Base-by-base conservation (phyloP, 495 filamentous ascomycete genomes). In the Penicillium angulare region DNA sequence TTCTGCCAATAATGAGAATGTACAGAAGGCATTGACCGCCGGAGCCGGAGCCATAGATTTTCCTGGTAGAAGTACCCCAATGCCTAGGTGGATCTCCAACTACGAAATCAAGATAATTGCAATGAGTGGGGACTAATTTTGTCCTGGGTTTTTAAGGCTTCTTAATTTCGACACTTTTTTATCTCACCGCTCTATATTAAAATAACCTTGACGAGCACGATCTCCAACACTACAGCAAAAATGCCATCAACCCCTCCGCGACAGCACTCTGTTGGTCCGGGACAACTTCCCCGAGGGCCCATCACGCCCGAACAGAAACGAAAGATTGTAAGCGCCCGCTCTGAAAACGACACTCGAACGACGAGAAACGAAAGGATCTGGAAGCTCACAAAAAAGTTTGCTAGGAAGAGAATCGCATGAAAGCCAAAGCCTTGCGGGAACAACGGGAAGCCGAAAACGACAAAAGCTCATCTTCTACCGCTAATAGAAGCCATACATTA, bases 331-430 rank as follows among this genome's bases (percentile, higher is more conserved):
- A 60, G 74, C 71, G n/a, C 17, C 12, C 23, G 9, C 9, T 41
- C 16, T 27, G 26, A 13, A 22, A 29, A 55, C 17, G 3, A 33
- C 29, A n/a, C n/a, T n/a, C n/a, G n/a, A n/a, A n/a, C n/a, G 6
- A 15, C 21, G 6, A 3, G 41, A 22, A 26, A n/a, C 2, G 33
- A 29, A 13, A 31, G 2, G 27, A 16, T 26, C 9, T 24, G 3
- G 10, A 15, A 40, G 21, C 40, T 45, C 16, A 44, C 29, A 7
- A 16, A 18, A 5, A 9, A 5, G 0, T 20, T n/a, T 24, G 4
- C 12, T 47, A 96, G 91, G 93, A 97, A 82, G 79, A 90, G 57
- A 92, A 86, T 57, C 87, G 95, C 34, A 84, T 96, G 35, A 88
- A 84, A 76, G 95, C 93, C 26, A 97, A 96, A 78, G 92, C 90